Base-by-base conservation (phyloP, 306 rosid genomes). In the Dryas alaskensis region DNA sequence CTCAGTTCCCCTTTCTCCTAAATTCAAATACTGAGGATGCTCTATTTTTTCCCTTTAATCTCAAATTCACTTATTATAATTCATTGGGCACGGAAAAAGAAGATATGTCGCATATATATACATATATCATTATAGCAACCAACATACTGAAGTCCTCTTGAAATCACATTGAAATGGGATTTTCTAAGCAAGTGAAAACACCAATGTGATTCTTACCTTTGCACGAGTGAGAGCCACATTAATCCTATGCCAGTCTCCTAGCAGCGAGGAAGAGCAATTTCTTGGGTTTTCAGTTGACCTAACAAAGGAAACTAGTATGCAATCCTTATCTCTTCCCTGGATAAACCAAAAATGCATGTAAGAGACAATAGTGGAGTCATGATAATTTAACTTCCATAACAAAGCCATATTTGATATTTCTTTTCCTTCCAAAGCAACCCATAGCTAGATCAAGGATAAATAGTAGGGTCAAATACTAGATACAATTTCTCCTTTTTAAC, bases 261-360 rank as follows among this genome's bases (percentile, higher is more conserved):
- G 98, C 69, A 94, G 83, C 58, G 96, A 88, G 70, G 90, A 85
- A 60, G 84, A 78, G 71, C 85, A 86, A 84, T 84, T 83, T 60
- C 85, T 78, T 12, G 98, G 90, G 69, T 87, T 92, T 84, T 91
- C 92, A 19, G 65, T 81, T 48, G 98, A 94, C 73, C 98, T 82
- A 63, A 94, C 97, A 73, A 94, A 94, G 27, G 97, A 91, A 57
- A 94, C 82, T 75, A 91, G 78, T 73, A 94, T 88, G 83, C 98
- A 94, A 69, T 94, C 98, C 85, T 91, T 89, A 65, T 94, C 98
- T 84, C 98, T 87, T 72, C 98, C 98, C 97, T 94, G 86, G 19
- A 70, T 19, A 59, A 14, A 55, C n/a, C 39, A n/a, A 58, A 19
- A 43, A 37, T 51, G 43, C 31, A 37, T 0, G 4, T 58, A 4